Evolutionary conservation across 768 basidiomycete genomes (phyloP).

Genomic region (Stropharia rugosoannulata): DNA sequence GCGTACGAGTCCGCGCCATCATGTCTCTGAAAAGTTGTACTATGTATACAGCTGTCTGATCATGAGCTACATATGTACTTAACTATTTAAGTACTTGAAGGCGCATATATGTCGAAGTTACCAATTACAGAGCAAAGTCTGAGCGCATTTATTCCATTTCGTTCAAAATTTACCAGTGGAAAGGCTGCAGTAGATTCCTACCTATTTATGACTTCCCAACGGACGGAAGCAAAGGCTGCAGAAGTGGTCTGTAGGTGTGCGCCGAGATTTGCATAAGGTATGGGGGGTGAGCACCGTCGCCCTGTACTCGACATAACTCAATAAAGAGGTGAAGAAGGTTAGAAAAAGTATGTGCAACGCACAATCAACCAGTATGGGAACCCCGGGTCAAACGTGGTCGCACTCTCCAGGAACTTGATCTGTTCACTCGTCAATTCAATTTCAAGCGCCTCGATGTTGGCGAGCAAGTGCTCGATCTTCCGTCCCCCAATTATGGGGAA

Average conservation of each 20-base stretch:
- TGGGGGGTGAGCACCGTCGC: background rate
- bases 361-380: constrained; percentile 37
- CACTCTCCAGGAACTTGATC: constrained; percentile 40
- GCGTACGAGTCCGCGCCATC: too few species aligned
- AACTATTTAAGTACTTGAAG: too few species aligned
- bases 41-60: too few species aligned
- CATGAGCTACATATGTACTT: too few species aligned
- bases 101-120: too few species aligned
- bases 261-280: background rate
- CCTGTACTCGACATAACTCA: background rate
- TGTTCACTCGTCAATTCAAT: constrained; percentile 41
- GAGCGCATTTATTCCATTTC: too few species aligned
- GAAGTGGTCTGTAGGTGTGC: background rate
- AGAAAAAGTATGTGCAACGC: constrained; percentile 6
- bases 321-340: too few species aligned
- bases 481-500: constrained; percentile 29
- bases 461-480: constrained; percentile 49
- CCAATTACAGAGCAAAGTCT: too few species aligned
- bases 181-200: too few species aligned
- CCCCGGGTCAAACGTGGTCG: constrained; percentile 40
- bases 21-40: too few species aligned
- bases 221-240: background rate
- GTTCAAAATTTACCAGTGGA: too few species aligned
- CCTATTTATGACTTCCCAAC: background rate
- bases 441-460: constrained; percentile 47